Evolutionary conservation across 495 filamentous ascomycete species (phyloP).

Genomic region (Penicillium flavigenum): DNA sequence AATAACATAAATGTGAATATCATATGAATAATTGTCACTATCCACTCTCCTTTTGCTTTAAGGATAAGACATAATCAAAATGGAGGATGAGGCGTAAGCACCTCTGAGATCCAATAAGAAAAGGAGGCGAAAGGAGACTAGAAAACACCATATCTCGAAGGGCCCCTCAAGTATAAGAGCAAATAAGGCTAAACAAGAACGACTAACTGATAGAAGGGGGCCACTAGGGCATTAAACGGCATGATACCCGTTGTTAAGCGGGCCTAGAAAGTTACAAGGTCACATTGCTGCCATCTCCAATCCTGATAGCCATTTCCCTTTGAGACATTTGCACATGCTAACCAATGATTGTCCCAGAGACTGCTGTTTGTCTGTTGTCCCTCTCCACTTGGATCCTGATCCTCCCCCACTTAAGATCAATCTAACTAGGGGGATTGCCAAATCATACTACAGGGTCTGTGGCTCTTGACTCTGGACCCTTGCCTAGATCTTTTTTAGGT

Average conservation of each 20-base stretch:
- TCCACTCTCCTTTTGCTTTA: no score
- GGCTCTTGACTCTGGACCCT: neutral
- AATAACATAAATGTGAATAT: no score
- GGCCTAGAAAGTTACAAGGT: conserved; percentile 33
- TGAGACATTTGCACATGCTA: conserved; percentile 22
- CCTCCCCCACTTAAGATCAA: neutral
- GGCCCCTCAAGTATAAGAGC: no score
- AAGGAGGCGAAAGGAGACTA: no score
- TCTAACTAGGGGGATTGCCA: neutral
- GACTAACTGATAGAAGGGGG: neutral
- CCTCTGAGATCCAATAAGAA: no score
- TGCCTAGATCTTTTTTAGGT: neutral
- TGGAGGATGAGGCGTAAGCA: no score
- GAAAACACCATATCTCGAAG: no score
- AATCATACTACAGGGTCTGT: neutral
- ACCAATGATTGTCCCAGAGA: neutral
- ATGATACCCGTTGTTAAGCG: conserved; percentile 33
- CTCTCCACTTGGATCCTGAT: neutral
- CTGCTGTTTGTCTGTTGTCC: neutral
- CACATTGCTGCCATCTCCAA: conserved; percentile 24
- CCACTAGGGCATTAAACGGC: conserved; percentile 19
- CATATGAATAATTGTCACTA: no score
- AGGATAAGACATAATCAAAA: no score
- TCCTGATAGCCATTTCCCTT: conserved; percentile 18
- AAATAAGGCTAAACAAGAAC: no score